phyloP scores from a whole-genome alignment of 805 yeast species.

The Isabelozyma rhagii region DNA sequence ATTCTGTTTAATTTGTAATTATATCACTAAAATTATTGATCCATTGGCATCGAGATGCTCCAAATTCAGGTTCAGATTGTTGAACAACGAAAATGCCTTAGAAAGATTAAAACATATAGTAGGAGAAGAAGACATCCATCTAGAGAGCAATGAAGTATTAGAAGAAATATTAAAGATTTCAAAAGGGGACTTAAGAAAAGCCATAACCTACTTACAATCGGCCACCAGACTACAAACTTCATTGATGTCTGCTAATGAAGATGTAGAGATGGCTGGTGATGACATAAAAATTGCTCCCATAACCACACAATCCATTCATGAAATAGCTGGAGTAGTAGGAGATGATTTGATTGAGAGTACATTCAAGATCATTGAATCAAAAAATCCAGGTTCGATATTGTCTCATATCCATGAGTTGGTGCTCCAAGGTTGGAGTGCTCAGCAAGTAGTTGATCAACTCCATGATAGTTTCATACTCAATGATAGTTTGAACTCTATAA shows the following conservation, averaged over 20 bases:
- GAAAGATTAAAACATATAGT: constrained; percentile 63
- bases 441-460: constrained; percentile 65
- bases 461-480: constrained; percentile 64
- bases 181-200: constrained; percentile 88
- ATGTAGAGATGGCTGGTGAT: constrained; percentile 23
- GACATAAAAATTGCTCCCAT: constrained; percentile 36
- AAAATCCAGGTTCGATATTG: constrained; percentile 28
- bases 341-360: constrained; percentile 42
- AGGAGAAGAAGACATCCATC: constrained; percentile 29
- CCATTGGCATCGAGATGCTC: constrained; percentile 97
- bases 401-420: constrained; percentile 46
- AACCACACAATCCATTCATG: constrained; percentile 50
- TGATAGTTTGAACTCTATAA: constrained; percentile 45
- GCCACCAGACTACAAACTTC: constrained; percentile 56
- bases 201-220: constrained; percentile 86
- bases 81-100: constrained; percentile 70
- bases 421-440: constrained; percentile 78
- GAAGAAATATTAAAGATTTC: constrained; percentile 67
- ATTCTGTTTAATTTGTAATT: constrained; percentile 92
- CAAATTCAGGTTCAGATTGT: constrained; percentile 82
- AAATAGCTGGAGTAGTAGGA: constrained; percentile 76
- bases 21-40: constrained; percentile 93
- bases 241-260: constrained; percentile 25
- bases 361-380: constrained; percentile 26
- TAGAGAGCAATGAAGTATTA: constrained; percentile 49